Base-by-base conservation (phyloP, 805 yeast species). In the Candida ipomoeae region DNA sequence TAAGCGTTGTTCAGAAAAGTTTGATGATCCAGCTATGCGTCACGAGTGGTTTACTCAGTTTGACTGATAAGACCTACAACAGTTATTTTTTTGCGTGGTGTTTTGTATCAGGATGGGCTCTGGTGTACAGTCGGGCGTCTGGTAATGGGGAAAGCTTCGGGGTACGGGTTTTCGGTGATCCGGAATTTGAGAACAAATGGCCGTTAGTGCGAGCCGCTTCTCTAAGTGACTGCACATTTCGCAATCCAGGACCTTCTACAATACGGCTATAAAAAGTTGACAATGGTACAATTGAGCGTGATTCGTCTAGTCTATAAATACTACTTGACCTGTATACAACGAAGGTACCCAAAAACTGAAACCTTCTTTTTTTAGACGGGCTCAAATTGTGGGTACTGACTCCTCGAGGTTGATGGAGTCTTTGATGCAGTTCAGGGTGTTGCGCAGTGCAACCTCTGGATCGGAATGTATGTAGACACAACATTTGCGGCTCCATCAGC, bases 51-150 rank as follows among this genome's bases (percentile, higher is more conserved):
- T 32, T 33, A 32, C 45, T 33, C 45, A 32, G 20, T 14, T 14
- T 42, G 34, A 33, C 45, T 15, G 45, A 42, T 17, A 15, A 33
- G 29, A 34, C 45, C 45, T 33, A 38, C 45, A 42, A 10, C 45
- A 32, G 38, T 21, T 21, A 18, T 33, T 8, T 33, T n/a, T 15
- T 42, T 42, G 45, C 45, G 45, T 42, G 45, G 34, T 42, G 38
- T 20, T 21, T 29, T 31, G 36, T 42, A 34, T 33, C 32, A 34
- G 38, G 26, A 21, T 34, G 45, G n/a, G 20, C n/a, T 42, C 8
- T 5, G 10, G 37, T 13, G 45, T 33, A 42, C 45, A 42, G 45
- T 42, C 38, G 33, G 38, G 18, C 34, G 38, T 18, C n/a, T 20
- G 15, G 14, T 32, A 42, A n/a, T 42, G 31, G 38, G 45, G 45